Conservation (phyloP, 495 filamentous ascomycete species). For the Halenospora varia region DNA sequence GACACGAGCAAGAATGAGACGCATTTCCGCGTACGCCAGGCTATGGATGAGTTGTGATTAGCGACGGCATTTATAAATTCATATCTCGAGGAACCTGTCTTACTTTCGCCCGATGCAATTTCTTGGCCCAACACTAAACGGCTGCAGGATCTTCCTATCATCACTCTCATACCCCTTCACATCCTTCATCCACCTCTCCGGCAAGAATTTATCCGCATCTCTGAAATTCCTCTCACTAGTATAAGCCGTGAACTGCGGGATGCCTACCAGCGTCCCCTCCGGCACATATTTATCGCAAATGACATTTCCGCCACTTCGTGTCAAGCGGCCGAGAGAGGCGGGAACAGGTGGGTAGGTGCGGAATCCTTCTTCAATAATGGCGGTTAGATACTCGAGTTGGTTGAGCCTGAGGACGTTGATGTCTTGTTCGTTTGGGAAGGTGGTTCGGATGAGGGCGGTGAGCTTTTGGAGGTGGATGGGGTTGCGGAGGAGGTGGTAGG, state of each 20-base stretch:
- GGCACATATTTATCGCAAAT: not conserved
- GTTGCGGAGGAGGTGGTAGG: slow-evolving; percentile 3
- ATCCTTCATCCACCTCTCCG: not conserved
- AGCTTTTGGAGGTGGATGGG: not conserved
- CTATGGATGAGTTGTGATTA: not conserved
- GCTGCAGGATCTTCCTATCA: not conserved
- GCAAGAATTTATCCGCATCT: not conserved
- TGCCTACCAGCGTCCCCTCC: slow-evolving; percentile 41
- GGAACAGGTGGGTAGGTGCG: not conserved
- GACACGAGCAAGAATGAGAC: not conserved
- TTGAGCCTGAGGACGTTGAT: slow-evolving; percentile 67
- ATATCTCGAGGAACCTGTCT: not conserved
- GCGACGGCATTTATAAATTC: not conserved
- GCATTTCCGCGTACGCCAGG: not conserved
- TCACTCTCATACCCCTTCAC: not conserved
- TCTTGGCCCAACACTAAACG: not conserved
- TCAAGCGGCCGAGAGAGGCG: not conserved
- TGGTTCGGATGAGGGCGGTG: not conserved
- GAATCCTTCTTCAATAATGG: not conserved
- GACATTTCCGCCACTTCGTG: not conserved
- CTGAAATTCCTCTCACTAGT: not conserved
- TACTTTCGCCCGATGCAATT: not conserved
- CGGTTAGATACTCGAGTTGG: not conserved
- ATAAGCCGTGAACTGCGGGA: slow-evolving; percentile 24
- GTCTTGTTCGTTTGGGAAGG: slow-evolving; percentile 90